These are phyloP conservation scores for Penicillium sp. DNA, from an alignment of 2,329 filamentous ascomycete species.

Conservation along the genomic window DNA sequence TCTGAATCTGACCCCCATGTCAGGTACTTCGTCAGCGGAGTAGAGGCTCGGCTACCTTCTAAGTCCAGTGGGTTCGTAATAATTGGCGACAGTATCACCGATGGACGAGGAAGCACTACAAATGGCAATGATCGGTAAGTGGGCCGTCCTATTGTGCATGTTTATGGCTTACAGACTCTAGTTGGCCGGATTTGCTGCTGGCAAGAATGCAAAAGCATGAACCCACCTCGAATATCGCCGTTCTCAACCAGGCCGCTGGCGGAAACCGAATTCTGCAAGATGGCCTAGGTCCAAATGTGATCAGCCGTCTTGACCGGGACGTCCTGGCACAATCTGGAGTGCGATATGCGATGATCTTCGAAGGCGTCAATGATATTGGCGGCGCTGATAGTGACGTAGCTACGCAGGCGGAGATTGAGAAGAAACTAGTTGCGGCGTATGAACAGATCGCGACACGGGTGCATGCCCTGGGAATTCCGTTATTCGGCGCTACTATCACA, in stretches of 20 bases:
- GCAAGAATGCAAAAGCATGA: slow-evolving; percentile 49
- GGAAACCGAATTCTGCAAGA: slow-evolving; percentile 64
- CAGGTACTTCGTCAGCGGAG: slow-evolving; percentile 59
- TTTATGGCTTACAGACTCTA: slow-evolving; percentile 2
- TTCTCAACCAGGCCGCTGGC: slow-evolving; percentile 65
- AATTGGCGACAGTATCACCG: slow-evolving; percentile 64
- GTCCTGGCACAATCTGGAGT: slow-evolving; percentile 57
- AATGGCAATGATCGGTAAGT: slow-evolving; percentile 55
- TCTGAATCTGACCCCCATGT: slow-evolving; percentile 19
- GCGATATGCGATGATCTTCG: slow-evolving; percentile 62
- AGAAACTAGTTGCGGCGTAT: slow-evolving; percentile 56
- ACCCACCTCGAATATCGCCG: slow-evolving; percentile 49
- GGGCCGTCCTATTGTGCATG: neutral
- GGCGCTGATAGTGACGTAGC: slow-evolving; percentile 42
- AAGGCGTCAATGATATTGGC: slow-evolving; percentile 69
- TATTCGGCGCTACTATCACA: slow-evolving; percentile 65
- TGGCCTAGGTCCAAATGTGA: slow-evolving; percentile 60
- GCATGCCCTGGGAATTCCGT: slow-evolving; percentile 52
- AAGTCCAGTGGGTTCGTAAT: slow-evolving; percentile 50
- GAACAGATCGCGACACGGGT: slow-evolving; percentile 56
- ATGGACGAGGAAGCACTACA: slow-evolving; percentile 59
- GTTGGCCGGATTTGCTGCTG: slow-evolving; percentile 59
- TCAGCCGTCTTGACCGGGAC: slow-evolving; percentile 63
- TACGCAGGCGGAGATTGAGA: slow-evolving; percentile 49
- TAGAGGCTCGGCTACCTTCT: slow-evolving; percentile 54